These are phyloP conservation scores for Solanum aculeatissimum DNA, from an alignment of 305 asterid genomes.

Conservation along the genomic window DNA sequence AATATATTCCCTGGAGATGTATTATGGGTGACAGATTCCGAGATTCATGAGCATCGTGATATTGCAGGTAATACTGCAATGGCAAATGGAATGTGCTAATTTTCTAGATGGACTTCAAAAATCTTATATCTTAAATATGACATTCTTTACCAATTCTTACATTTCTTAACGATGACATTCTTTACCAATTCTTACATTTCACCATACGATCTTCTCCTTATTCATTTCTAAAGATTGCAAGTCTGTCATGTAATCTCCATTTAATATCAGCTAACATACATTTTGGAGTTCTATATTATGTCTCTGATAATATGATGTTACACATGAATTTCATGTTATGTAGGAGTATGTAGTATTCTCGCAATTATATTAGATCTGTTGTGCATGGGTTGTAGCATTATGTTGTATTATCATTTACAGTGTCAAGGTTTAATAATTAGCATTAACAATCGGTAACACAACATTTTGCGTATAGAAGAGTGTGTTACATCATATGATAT, in stretches of 20 bases:
- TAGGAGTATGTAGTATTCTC: not conserved
- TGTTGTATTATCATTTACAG: not conserved
- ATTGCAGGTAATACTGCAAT: constrained; percentile 65
- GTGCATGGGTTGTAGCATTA: not conserved
- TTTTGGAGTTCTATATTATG: not conserved
- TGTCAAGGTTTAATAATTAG: not conserved
- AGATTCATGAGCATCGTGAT: constrained; percentile 94
- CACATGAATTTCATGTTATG: not conserved
- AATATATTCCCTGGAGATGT: constrained; percentile 89
- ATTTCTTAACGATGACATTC: not conserved
- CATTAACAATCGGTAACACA: not conserved
- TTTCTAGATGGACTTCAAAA: not conserved
- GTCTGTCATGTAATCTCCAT: not conserved
- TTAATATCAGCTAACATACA: not conserved
- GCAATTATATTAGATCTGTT: not conserved
- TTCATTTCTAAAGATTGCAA: not conserved
- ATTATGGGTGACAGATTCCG: constrained; percentile 92
- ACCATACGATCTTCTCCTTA: not conserved
- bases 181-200: not conserved
- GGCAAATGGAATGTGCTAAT: not conserved
- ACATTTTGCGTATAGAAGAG: not conserved
- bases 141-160: not conserved
- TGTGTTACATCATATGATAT: not conserved
- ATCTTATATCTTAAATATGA: not conserved
- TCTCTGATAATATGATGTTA: not conserved